Base-by-base conservation (phyloP, 305 asterid genomes). In the Petunia hybrid region DNA sequence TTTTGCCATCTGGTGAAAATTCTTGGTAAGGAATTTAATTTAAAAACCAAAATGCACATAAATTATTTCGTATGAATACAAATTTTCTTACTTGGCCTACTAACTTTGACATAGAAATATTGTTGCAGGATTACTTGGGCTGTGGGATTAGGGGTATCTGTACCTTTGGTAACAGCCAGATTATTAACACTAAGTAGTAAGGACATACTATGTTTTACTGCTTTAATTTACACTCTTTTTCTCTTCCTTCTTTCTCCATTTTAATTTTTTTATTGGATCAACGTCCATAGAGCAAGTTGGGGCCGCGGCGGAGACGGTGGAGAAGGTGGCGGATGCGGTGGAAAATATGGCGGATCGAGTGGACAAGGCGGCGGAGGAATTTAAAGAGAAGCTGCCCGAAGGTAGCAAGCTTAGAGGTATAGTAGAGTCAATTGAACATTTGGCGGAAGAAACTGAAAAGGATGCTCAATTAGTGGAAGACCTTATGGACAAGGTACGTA, bases 331-430 rank as follows among this genome's bases (percentile, higher is more conserved):
- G 70, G 94, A 89, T 81, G 87, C 83, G 31, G 87, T 92, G 0
- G 95, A 88, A 63, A 84, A 83, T 83, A 87, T 88, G 88, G 94
- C 97, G 69, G 94, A 90, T 42, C 87, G 64, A 40, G 70, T 92
- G 78, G 85, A 89, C 61, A 88, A 48, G 12, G 92, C 81, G 66
- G 82, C 90, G 41, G 93, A 85, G 64, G 74, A 74, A 64, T 48
- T 91, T 68, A 69, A 41, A 9, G 80, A 79, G 79, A 82, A 87
- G 31, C 89, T 93, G 1, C 90, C 94, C 8, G 90, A 79, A 3
- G 91, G 87, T 60, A 92, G 90, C 68, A 83, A 82, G 53, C 66
- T 90, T 16, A 91, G 9, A 66, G 22, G 51, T 1, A 53, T 77
- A 3, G 85, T 87, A 82, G 85, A 69, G 4, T 22, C 75, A 4